Conservation (phyloP, 2,329 filamentous ascomycete genomes). For the Chaetomium globosum region DNA sequence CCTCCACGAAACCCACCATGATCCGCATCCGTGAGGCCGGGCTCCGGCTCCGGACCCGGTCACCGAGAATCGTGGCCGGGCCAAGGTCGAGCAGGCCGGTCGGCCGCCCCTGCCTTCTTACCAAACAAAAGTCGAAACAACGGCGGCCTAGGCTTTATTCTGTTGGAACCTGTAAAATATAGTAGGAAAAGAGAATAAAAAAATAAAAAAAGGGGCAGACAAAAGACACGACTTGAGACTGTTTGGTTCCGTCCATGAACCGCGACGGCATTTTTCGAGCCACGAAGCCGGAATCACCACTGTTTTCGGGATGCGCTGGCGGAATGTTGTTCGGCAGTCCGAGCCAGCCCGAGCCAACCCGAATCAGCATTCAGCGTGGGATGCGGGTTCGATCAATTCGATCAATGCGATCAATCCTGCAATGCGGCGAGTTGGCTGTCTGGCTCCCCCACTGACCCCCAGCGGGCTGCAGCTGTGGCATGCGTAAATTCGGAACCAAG, state of each 20-base stretch:
- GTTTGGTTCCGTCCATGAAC: not conserved
- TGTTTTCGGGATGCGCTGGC: slow-evolving; percentile 14
- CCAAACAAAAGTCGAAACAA: slow-evolving; percentile 15
- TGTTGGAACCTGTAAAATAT: no score
- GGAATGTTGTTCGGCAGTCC: slow-evolving; percentile 17
- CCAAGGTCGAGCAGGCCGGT: not conserved
- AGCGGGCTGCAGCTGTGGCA: slow-evolving; percentile 11
- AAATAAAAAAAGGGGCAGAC: not conserved
- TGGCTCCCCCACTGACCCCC: slow-evolving; percentile 15
- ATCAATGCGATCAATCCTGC: not conserved
- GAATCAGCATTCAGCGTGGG: not conserved
- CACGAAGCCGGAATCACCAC: not conserved
- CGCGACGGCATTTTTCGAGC: not conserved
- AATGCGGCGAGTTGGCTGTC: not conserved
- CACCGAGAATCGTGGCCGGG: slow-evolving; percentile 7
- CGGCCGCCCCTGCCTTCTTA: not conserved
- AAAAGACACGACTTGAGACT: not conserved
- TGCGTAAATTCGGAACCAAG: slow-evolving; percentile 19
- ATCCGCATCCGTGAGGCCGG: not conserved
- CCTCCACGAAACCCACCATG: not conserved
- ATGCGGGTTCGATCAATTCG: not conserved
- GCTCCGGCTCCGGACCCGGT: slow-evolving; percentile 24
- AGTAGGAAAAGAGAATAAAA: no score
- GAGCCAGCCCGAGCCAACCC: not conserved
- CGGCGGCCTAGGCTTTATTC: not conserved